phyloP scores from a whole-genome alignment of 2,329 filamentous ascomycete species.

The Pyrenophora tritici-repentis region DNA sequence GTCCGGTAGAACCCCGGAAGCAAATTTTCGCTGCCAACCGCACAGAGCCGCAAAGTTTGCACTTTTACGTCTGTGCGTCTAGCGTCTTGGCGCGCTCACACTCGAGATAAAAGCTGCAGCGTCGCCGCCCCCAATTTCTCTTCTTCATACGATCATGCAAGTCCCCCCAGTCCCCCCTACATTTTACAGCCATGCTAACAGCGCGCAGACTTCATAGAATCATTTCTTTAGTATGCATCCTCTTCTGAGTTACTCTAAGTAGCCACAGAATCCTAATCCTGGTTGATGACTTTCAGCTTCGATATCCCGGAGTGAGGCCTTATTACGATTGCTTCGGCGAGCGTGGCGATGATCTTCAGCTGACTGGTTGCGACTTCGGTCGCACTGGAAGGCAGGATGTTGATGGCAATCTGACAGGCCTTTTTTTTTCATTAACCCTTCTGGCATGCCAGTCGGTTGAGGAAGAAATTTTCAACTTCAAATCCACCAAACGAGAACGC shows the following conservation, averaged over 20 bases:
- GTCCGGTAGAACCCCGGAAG: constrained; percentile 1
- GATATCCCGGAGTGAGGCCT: constrained; percentile 84
- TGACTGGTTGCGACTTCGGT: constrained; percentile 74
- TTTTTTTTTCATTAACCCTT: constrained; percentile 41
- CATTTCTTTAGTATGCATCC: constrained; percentile 95
- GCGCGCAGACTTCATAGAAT: constrained; percentile 33
- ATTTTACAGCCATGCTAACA: constrained; percentile 1
- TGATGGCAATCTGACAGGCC: constrained; percentile 84
- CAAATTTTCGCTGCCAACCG: not conserved
- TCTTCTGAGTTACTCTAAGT: constrained; percentile 87
- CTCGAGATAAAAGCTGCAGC: too few relatives aligned
- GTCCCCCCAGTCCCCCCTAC: not conserved
- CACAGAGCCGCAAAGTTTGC: not conserved
- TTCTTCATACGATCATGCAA: not conserved
- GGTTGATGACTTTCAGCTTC: constrained; percentile 89
- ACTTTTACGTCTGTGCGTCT: too few relatives aligned
- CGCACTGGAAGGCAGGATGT: constrained; percentile 77
- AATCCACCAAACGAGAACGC: too few relatives aligned
- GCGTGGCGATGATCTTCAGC: constrained; percentile 95
- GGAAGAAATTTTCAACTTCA: constrained; percentile 27
- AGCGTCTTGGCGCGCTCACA: too few relatives aligned
- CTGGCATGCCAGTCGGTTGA: constrained; percentile 41
- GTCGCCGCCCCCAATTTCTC: too few relatives aligned
- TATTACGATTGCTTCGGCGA: constrained; percentile 72
- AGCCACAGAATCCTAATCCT: constrained; percentile 89